Base-by-base conservation (phyloP, 1,139 yeast genomes). In the Hemisphaericaspora xylanilytica region DNA sequence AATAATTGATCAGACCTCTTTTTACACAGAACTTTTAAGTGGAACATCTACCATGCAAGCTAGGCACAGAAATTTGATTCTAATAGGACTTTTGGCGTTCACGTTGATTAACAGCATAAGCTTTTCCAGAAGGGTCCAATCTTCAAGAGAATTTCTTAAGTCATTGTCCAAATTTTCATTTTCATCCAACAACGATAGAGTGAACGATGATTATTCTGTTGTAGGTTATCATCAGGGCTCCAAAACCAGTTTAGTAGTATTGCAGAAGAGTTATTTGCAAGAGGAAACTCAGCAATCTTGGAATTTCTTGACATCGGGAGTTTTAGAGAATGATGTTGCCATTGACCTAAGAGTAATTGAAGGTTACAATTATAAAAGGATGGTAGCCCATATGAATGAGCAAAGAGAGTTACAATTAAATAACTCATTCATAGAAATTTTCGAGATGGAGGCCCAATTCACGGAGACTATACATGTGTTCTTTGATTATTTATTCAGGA, bases 331-430 rank as follows among this genome's bases (percentile, higher is more conserved):
- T 6, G 49, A 55, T 14, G 31, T 43, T n/a, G 29, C 43, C 12
- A 37, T 40, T 38, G 48, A 48, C 28, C 40, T 47, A 12, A 48
- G 46, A 14, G 43, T 48, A 26, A 46, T 58, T 26, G 49, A 55
- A 25, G 59, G 59, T 2, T 57, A 56, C 38, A 52, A 58, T 36
- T 58, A 60, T 42, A 37, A 47, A 5, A 41, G 48, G 16, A 33
- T 47, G 15, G 42, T 49, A 11, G 32, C 22, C 22, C 17, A 22
- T 6, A 31, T 39, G 4, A 38, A 42, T 14, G 32, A 39, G 9
- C 35, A 35, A 14, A 29, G 40, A 3, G 41, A 39, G 10, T 42
- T 40, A 17, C 35, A 35, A n/a, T 31, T 42, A 13, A 43, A 47
- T 13, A 37, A 38, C 22, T 42, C 52, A 18, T 42, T 47, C 28